phyloP scores from a whole-genome alignment of 225 moss, liverwort and hornwort genomes.

The Pseudoscleropodium purum region DNA sequence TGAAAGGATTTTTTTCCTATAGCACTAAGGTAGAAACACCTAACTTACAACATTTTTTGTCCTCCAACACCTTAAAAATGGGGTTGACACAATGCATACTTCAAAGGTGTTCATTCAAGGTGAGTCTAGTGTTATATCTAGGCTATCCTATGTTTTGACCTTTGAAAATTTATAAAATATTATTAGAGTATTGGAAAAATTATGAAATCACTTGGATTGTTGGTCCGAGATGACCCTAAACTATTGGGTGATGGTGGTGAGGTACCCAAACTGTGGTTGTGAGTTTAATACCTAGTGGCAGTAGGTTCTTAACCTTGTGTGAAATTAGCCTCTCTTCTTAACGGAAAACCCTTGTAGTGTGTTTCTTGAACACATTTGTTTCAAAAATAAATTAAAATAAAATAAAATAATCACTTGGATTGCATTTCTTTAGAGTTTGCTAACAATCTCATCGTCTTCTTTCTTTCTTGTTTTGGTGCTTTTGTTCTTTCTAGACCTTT shows the following conservation, averaged over 20 bases:
- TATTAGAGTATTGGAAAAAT: accelerated
- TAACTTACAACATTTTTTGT: accelerated
- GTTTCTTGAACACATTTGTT: too few relatives aligned
- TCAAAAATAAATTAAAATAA: too few relatives aligned
- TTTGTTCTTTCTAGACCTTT: too few relatives aligned
- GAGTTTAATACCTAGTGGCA: too few relatives aligned
- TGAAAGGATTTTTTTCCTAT: accelerated
- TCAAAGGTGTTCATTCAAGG: accelerated
- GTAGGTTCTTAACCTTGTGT: too few relatives aligned
- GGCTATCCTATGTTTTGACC: neutral
- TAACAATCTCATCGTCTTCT: neutral
- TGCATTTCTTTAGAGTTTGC: neutral
- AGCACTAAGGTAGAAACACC: too few relatives aligned
- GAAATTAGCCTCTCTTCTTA: too few relatives aligned
- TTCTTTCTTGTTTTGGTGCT: neutral
- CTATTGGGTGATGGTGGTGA: too few relatives aligned
- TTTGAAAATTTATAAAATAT: neutral
- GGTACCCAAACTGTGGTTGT: too few relatives aligned
- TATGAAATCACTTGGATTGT: neutral
- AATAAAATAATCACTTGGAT: neutral
- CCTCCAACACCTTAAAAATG: neutral
- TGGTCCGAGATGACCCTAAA: too few relatives aligned
- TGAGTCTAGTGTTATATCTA: neutral
- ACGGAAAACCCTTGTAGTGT: too few relatives aligned
- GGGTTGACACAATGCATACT: accelerated